phyloP scores from a whole-genome alignment of 1,284 basidiomycete species.

The Anthracocystis panici-leucophaei region DNA sequence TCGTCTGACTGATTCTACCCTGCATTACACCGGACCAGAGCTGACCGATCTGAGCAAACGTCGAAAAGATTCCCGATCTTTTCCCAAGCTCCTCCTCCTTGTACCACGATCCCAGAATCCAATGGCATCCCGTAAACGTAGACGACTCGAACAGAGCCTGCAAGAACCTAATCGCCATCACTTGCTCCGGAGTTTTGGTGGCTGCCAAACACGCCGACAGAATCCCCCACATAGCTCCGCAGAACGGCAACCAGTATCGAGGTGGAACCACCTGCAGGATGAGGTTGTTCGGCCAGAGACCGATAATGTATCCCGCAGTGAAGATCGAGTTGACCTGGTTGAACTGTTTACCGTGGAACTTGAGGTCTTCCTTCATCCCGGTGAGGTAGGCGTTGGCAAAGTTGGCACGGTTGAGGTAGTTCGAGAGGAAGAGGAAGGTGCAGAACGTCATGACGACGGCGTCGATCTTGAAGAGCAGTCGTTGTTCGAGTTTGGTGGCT shows the following conservation, averaged over 20 bases:
- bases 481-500: conserved; percentile 35
- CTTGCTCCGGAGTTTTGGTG: conserved; percentile 70
- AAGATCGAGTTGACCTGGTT: conserved; percentile 74
- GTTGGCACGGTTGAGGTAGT: conserved; percentile 57
- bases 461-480: conserved; percentile 53
- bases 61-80: conserved; percentile 79
- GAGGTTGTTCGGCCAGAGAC: conserved; percentile 63
- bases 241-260: conserved; percentile 53
- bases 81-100: conserved; percentile 78
- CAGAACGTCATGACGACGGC: conserved; percentile 54
- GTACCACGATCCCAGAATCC: conserved; percentile 82
- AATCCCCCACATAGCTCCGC: conserved; percentile 59
- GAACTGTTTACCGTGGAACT: conserved; percentile 78
- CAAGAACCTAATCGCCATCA: conserved; percentile 80
- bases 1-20: conserved; percentile 75
- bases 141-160: conserved; percentile 80
- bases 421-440: conserved; percentile 44
- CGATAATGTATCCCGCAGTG: conserved; percentile 66
- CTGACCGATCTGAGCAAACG: conserved; percentile 75
- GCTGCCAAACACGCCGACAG: conserved; percentile 48
- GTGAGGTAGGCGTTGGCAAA: conserved; percentile 75
- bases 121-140: conserved; percentile 71
- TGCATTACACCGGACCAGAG: conserved; percentile 79
- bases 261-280: conserved; percentile 64
- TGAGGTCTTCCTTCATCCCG: conserved; percentile 83